Percentiles rank a stretch among this genome's conserved stretches.
Evolutionary conservation across 2,329 filamentous ascomycete genomes (phyloP).

Genomic region (Myriosclerotinia scirpicola): DNA sequence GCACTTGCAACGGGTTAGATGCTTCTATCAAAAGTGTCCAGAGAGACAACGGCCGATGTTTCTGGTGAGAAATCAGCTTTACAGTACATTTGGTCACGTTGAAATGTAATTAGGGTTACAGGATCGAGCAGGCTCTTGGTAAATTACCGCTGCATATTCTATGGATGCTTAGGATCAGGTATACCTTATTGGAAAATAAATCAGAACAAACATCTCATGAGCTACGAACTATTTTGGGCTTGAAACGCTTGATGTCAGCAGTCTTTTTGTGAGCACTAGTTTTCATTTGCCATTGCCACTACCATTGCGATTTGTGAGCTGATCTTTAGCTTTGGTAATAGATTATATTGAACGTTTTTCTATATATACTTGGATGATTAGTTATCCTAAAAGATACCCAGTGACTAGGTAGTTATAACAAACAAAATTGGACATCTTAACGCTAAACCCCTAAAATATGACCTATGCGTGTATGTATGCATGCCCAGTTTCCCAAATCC

Average conservation of each 20-base stretch:
- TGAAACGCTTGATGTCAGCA: not conserved
- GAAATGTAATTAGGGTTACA: not conserved
- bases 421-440: not conserved
- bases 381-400: not conserved
- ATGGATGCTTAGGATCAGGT: not conserved
- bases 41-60: not conserved
- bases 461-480: not conserved
- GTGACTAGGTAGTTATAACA: not conserved
- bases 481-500: not conserved
- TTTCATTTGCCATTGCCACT: not conserved
- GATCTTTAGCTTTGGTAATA: not conserved
- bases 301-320: too few relatives aligned
- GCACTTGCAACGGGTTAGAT: not conserved
- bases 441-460: not conserved
- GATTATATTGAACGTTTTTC: not conserved
- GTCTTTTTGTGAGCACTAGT: not conserved
- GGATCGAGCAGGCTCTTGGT: not conserved
- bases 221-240: not conserved
- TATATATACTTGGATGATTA: not conserved
- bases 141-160: not conserved
- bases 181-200: not conserved
- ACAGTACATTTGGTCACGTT: too few relatives aligned
- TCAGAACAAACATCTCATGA: not conserved
- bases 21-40: not conserved
- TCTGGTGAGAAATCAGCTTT: not conserved